Base-by-base conservation (phyloP, 2,329 filamentous ascomycete species). In the Leptographium radiaticola region DNA sequence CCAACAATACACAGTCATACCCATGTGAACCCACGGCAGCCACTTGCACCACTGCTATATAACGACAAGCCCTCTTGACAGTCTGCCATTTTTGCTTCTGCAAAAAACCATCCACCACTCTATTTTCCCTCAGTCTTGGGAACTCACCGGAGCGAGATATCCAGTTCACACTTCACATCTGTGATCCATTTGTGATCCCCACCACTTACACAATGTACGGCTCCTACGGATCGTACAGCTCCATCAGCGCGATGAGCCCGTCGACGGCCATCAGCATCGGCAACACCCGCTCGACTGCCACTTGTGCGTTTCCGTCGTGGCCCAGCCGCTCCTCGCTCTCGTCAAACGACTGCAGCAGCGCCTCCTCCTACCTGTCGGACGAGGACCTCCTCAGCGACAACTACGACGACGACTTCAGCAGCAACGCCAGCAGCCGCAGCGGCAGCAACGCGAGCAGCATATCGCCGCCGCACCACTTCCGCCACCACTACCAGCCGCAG, bases 301-400 rank as follows among this genome's bases (percentile, higher is more conserved):
- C 66, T 40, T 80, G 77, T 67, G 78, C 77, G 31, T 81, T 74
- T 59, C 78, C 78, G 33, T 79, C 75, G 30, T 81, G 78, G 78
- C 77, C 77, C 31, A 73, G 76, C 55, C 71, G 77, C 44, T 69
- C 72, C 16, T 77, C 75, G 42, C 71, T 81, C 56, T 70, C 69
- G 51, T 69, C 71, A 59, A 65, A 69, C 59, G 62, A 63, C 56
- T 66, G 70, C 48, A 66, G 71, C 59, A 72, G 73, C 56, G 73
- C 76, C 18, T 75, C 75, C 3, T 77, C 77, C 0, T 80, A 74
- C 66, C 71, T 83, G 58, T 81, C 79, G 44, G 80, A 84, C 69
- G 80, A 83, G 67, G 80, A 83, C 61, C 75, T 83, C 66, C 71
- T 76, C 55, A 67, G 71, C 63, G 71, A 74, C 59, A 67, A 71